Evolutionary conservation across 2,329 filamentous ascomycete species (phyloP), one percentile per base, ranked within the genome.

Genomic region (Epicoccum sorghinum): DNA sequence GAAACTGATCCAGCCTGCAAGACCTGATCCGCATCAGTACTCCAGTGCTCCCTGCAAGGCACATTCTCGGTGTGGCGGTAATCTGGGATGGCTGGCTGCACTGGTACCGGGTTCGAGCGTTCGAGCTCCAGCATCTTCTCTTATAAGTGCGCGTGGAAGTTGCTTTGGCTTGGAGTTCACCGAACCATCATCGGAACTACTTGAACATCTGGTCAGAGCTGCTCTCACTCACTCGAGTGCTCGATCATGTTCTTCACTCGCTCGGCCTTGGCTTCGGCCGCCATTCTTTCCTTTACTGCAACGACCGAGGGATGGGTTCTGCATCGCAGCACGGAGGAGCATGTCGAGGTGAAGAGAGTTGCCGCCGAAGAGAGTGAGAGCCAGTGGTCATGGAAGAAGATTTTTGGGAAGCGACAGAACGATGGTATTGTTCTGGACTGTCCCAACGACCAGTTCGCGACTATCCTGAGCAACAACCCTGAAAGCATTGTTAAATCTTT

Each of bases 21-120:
- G 60, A 54, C 52, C 53, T 52, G 41, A 48, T 61, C 61, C 62
- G 57, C 57, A 69, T 66, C 64, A 58, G 64, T 67, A 64, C 55
- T 57, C 59, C 60, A 55, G 53, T 63, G 61, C 63, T 60, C 49
- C 60, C 70, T 73, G 71, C 69, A 73, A 72, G 69, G 70, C 65
- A 70, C 70, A 69, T 65, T 65, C 61, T 70, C 61, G 54, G 64
- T 57, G 59, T 66, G 60, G 55, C 47, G 47, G 58, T 59, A 64
- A 65, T 67, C 58, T 39, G 58, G 50, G 53, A 66, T 65, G 61
- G 67, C 70, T 67, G 60, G 65, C 57, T 55, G 57, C 53, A 64
- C 59, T 18, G 18, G 18, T 18, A 18, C 18, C 18, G 18, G 57
- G 53, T 52, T 51, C 55, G 45, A 41, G 41, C 43, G 35, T 55